Percentiles rank a stretch among this genome's conserved stretches.
Conservation (phyloP, 2,329 filamentous ascomycete genomes). For the Stemphylium beticola region DNA sequence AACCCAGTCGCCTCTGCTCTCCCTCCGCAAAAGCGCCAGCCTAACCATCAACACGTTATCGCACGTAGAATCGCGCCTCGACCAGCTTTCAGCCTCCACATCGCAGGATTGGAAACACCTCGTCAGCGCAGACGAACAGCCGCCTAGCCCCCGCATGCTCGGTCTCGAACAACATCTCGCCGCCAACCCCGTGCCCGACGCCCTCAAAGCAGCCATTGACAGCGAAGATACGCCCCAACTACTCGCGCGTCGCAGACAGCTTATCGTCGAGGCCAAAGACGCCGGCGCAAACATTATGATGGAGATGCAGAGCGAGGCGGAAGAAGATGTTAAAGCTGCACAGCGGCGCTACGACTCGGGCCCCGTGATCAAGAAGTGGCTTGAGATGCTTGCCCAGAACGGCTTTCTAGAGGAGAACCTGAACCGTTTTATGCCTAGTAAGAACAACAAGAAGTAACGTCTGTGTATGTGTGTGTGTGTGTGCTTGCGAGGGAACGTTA, state of each 20-base stretch:
- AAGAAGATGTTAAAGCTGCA: slow-evolving; percentile 60
- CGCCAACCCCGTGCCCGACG: slow-evolving; percentile 15
- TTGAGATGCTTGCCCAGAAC: slow-evolving; percentile 71
- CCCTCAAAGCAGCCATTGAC: slow-evolving; percentile 24
- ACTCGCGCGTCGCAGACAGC: slow-evolving; percentile 21
- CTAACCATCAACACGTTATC: slow-evolving; percentile 55
- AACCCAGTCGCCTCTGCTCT: slow-evolving; percentile 67
- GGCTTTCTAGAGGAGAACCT: slow-evolving; percentile 58
- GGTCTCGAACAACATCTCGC: slow-evolving; percentile 23
- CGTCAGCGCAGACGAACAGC: slow-evolving; percentile 34
- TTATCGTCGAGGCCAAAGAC: slow-evolving; percentile 33
- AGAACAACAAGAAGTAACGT: slow-evolving; percentile 1
- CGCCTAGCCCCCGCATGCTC: slow-evolving; percentile 23
- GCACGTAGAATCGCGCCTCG: slow-evolving; percentile 50
- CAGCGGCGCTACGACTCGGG: slow-evolving; percentile 71
- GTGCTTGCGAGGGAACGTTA: background rate
- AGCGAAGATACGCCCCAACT: slow-evolving; percentile 27
- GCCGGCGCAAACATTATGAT: slow-evolving; percentile 51
- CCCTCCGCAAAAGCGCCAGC: slow-evolving; percentile 53
- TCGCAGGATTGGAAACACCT: slow-evolving; percentile 54
- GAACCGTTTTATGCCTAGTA: slow-evolving; percentile 24
- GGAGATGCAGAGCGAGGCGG: slow-evolving; percentile 55
- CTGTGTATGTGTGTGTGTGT: background rate
- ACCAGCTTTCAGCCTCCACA: slow-evolving; percentile 27
- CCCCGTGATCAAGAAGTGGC: slow-evolving; percentile 71